Base-by-base conservation (phyloP, 2,329 filamentous ascomycete genomes). In the Talaromyces amestolkiae region DNA sequence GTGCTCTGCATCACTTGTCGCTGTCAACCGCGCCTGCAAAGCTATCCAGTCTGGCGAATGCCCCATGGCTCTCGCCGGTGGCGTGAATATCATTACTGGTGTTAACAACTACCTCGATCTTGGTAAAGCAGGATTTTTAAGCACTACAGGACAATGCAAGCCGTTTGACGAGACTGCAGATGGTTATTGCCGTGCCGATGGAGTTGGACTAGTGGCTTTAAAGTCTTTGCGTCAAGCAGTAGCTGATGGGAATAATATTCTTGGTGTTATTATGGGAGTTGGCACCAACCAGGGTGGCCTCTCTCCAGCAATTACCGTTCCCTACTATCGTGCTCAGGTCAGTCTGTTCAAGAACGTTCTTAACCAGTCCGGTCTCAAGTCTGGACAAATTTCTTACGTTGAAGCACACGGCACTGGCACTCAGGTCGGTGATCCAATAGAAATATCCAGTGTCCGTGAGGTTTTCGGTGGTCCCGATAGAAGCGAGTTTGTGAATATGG, bases 141-240 rank as follows among this genome's bases (percentile, higher is more conserved):
- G 1, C 80, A 39, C 84, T 24, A 80, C 81, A 0, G 84, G 84
- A 1, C 78, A 81, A 53, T 86, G 82, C 49, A 81, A 80, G 58
- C 83, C 79, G 74, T 83, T 77, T 74, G 78, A 80, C 69, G 70
- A 68, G 0, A 69, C 68, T 1, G 84, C 80, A 0, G 73, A 84
- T 68, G 84, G 83, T 5, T 85, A 79, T 71, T 83, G 77, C 31
- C 78, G 83, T 1, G 83, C 81, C 9, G 85, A 87, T 58, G 84
- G 84, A 2, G 72, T 84, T 15, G 79, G 78, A 0, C 72, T 77
- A 0, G 67, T 87, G 0, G 72, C 86, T 0, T 66, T 88, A 0
- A 87, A 87, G 70, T 75, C 71, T 1, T 69, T 87, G 71, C 69
- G 3, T 70, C 77, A 1, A 27, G 86, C 86, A 0, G 58, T 86